phyloP scores from a whole-genome alignment of 805 yeast species.

The Isabelozyma gotoi region DNA sequence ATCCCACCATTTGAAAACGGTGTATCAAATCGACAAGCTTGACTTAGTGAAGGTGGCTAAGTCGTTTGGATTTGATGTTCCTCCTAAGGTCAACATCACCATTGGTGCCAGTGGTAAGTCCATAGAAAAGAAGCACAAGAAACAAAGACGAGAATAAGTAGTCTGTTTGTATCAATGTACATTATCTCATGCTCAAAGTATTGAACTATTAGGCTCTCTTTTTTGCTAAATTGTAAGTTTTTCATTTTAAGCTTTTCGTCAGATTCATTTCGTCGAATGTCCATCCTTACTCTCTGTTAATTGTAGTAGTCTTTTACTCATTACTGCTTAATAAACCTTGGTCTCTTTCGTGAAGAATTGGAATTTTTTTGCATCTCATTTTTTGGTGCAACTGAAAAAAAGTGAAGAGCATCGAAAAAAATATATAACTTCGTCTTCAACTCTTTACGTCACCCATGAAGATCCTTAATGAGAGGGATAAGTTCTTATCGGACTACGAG shows the following conservation, averaged over 20 bases:
- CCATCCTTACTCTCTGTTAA: too few species aligned
- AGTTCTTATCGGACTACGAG: slow-evolving; percentile 64
- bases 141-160: slow-evolving; percentile 34
- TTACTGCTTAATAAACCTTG: too few species aligned
- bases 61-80: slow-evolving; percentile 90
- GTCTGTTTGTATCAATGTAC: slow-evolving; percentile 1
- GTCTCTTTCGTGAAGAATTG: too few species aligned
- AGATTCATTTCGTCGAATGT: too few species aligned
- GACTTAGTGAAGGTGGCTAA: slow-evolving; percentile 94
- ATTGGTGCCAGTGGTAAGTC: slow-evolving; percentile 90
- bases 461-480: slow-evolving; percentile 50
- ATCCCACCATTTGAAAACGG: slow-evolving; percentile 93
- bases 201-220: too few species aligned
- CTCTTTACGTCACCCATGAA: slow-evolving; percentile 28
- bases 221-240: too few species aligned
- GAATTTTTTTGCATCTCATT: too few species aligned
- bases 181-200: slow-evolving; percentile 1
- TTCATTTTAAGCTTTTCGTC: too few species aligned
- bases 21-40: slow-evolving; percentile 91
- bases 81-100: slow-evolving; percentile 95
- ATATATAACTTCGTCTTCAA: background rate
- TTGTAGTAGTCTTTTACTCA: too few species aligned
- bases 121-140: slow-evolving; percentile 46
- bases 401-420: background rate
- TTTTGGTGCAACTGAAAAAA: too few species aligned